Evolutionary conservation across 495 filamentous ascomycete genomes (phyloP).

Genomic region (Hypoxylon lienhwacheense): DNA sequence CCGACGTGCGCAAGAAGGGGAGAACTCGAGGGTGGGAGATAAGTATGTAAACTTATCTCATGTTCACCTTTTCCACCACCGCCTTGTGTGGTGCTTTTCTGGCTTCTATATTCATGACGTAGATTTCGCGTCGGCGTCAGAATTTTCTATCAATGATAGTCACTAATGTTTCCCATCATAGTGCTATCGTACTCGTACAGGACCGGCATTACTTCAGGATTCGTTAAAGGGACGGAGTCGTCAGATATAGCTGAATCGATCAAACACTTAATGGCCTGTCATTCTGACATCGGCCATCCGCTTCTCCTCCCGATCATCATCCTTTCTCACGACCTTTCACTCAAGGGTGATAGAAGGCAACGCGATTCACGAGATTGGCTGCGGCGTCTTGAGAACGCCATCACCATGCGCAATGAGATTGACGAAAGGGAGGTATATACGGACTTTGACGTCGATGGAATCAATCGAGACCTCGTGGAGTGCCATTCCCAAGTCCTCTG

Average conservation of each 20-base stretch:
- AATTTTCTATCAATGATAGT: not conserved
- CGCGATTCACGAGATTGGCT: conserved; percentile 59
- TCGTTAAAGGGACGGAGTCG: conserved; percentile 55
- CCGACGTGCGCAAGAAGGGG: conserved; percentile 61
- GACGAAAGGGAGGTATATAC: conserved; percentile 52
- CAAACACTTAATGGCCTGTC: conserved; percentile 50
- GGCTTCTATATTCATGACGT: not conserved
- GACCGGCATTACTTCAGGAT: conserved; percentile 55
- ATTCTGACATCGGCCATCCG: conserved; percentile 52
- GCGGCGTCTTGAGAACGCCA: conserved; percentile 57
- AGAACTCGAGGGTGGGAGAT: conserved; percentile 60
- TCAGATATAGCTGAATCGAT: conserved; percentile 52
- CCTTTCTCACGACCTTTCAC: conserved; percentile 53
- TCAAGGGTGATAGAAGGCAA: conserved; percentile 55
- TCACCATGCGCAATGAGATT: conserved; percentile 58
- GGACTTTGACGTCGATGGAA: conserved; percentile 55
- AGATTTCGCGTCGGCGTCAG: not conserved
- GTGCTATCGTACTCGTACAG: conserved; percentile 57
- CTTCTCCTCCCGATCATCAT: conserved; percentile 57
- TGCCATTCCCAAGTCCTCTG: conserved; percentile 60
- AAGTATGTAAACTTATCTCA: conserved; percentile 29
- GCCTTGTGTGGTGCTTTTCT: not conserved
- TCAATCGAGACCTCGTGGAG: conserved; percentile 60
- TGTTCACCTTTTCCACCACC: not conserved
- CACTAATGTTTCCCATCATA: conserved; percentile 4